Conservation (phyloP, 257 asterid genomes). For the Echium plantagineum region DNA sequence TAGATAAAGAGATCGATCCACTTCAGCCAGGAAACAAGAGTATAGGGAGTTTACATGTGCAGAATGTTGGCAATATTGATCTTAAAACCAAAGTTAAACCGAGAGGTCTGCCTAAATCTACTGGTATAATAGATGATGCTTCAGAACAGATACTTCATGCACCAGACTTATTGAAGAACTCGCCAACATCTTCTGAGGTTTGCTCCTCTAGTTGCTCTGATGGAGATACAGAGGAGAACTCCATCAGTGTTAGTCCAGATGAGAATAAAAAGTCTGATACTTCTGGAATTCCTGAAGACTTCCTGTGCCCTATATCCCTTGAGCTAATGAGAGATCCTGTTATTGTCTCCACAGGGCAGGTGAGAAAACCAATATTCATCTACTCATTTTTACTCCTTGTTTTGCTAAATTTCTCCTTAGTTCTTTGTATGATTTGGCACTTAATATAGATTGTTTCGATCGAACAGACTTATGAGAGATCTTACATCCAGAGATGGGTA, state of each 20-base stretch:
- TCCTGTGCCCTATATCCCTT: constrained; percentile 88
- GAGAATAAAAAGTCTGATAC: constrained; percentile 53
- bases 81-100: constrained; percentile 33
- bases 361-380: neutral
- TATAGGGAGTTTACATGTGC: constrained; percentile 35
- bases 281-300: constrained; percentile 66
- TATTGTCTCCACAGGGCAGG: constrained; percentile 80
- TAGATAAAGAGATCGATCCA: constrained; percentile 55
- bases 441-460: constrained; percentile 5
- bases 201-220: constrained; percentile 24
- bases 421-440: neutral
- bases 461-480: constrained; percentile 88
- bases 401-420: neutral
- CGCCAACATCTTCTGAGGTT: constrained; percentile 27
- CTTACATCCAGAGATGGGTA: constrained; percentile 86
- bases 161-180: constrained; percentile 19
- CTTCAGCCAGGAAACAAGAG: constrained; percentile 32
- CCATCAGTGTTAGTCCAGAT: constrained; percentile 27
- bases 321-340: constrained; percentile 98
- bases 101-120: constrained; percentile 20
- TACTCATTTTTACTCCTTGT: neutral
- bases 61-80: constrained; percentile 46
- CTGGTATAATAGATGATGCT: constrained; percentile 18
- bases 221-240: constrained; percentile 18
- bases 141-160: constrained; percentile 21